Base-by-base conservation (phyloP, 2,329 filamentous ascomycete genomes). In the Chaetomiaceae sp. region DNA sequence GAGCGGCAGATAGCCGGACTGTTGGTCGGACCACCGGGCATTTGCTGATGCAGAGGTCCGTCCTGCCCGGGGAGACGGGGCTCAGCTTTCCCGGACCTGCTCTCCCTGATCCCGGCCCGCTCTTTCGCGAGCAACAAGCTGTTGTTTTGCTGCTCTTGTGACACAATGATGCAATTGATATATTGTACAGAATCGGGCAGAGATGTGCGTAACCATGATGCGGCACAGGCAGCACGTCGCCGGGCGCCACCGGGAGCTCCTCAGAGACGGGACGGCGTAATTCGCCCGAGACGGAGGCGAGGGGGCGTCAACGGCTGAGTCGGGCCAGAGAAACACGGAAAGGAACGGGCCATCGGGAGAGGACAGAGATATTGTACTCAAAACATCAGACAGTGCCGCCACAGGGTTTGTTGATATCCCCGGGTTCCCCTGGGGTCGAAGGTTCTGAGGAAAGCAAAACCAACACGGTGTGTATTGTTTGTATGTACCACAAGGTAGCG, bases 11-110 rank as follows among this genome's bases (percentile, higher is more conserved):
- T 12, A 34, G n/a, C 20, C 21, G 14, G 17, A 19, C 39, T 37
- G 30, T 17, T 42, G 7, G 43, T 6, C 14, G 30, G 33, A 38
- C 25, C 20, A 13, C 41, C 43, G 37, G 43, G 44, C 4, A 27
- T 34, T 40, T 40, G 44, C 33, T 35, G 34, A 52, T 41, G 44
- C 50, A 39, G 21, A 34, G 38, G 21, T 42, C 48, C 48, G 35
- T 12, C 1, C 23, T 33, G 17, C 27, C 31, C 37, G 43, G 19
- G 21, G 48, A 37, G n/a, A 41, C 6, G 19, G 31, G 17, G 21
- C n/a, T 14, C 12, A 3, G 30, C 2, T 17, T 46, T 33, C 16
- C 30, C 23, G 9, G 20, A 10, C 39, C 14, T 44, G 16, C 19
- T 17, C 23, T 31, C 20, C 16, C 12, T 27, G n/a, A 8, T 20